phyloP scores from a whole-genome alignment of 2,329 filamentous ascomycete genomes.

The Claviceps digitariae region DNA sequence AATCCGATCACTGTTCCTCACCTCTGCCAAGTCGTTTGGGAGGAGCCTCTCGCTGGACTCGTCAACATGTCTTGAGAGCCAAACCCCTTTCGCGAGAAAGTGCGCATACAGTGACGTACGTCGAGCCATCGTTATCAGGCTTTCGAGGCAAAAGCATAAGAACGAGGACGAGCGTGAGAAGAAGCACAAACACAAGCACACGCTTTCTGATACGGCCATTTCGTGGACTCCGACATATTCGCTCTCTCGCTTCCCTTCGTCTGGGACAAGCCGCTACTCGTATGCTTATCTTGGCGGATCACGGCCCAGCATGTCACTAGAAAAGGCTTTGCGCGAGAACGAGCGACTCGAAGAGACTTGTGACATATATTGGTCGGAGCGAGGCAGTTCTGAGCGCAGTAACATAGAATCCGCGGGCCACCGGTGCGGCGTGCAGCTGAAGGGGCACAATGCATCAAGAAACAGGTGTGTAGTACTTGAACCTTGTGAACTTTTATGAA shows the following conservation, averaged over 20 bases:
- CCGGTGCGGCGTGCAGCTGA: not conserved
- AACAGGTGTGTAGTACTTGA: not conserved
- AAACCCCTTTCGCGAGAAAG: not conserved
- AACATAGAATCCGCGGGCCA: conserved; percentile 1
- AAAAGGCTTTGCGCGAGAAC: not conserved
- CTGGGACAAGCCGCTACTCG: conserved; percentile 1
- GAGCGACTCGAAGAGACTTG: not conserved
- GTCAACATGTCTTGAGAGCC: not conserved
- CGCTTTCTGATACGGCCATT: not conserved
- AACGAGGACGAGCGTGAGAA: not conserved
- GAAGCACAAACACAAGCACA: not conserved
- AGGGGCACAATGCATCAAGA: not conserved
- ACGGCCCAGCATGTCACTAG: not conserved
- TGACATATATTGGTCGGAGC: not conserved
- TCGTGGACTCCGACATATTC: not conserved
- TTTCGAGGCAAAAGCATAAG: not conserved
- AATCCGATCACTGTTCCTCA: not conserved
- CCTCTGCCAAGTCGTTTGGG: not conserved
- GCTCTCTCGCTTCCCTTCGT: not conserved
- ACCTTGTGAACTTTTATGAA: not conserved
- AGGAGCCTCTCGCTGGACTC: not conserved
- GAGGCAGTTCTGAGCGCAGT: not conserved
- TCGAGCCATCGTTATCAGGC: not conserved
- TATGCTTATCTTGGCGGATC: conserved; percentile 3
- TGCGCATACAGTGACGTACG: not conserved